Evolutionary conservation across 2,329 filamentous ascomycete genomes (phyloP).

Genomic region (Dendrostoma leiphaemia): DNA sequence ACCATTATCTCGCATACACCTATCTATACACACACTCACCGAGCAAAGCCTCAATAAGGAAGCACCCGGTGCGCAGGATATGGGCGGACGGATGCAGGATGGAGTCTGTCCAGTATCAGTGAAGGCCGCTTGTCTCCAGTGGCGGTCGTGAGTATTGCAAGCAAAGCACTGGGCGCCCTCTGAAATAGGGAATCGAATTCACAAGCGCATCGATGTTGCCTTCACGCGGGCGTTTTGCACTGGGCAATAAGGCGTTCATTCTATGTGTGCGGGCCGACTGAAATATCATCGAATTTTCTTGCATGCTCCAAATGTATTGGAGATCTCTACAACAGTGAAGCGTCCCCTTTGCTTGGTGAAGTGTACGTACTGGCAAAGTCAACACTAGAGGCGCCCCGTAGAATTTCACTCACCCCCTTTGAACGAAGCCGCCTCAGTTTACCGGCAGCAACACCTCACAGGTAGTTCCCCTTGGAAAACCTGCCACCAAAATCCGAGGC

Average conservation of each 20-base stretch:
- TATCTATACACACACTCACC: too few relatives aligned
- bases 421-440: too few relatives aligned
- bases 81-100: background rate
- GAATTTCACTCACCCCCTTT: background rate
- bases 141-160: too few relatives aligned
- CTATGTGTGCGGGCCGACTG: background rate
- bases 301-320: too few relatives aligned
- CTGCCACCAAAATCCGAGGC: constrained; percentile 78
- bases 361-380: too few relatives aligned
- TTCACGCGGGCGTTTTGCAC: background rate
- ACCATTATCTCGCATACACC: background rate
- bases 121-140: too few relatives aligned
- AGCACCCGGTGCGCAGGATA: background rate
- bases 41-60: too few relatives aligned
- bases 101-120: too few relatives aligned
- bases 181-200: background rate
- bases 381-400: too few relatives aligned
- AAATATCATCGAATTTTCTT: background rate
- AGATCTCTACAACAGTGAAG: too few relatives aligned
- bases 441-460: too few relatives aligned
- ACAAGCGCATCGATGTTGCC: constrained; percentile 14
- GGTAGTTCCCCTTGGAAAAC: constrained; percentile 73
- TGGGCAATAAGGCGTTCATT: constrained; percentile 4
- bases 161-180: background rate
- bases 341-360: background rate